phyloP scores from a whole-genome alignment of 2,329 filamentous ascomycete genomes.

The Achaetomium macrosporum region DNA sequence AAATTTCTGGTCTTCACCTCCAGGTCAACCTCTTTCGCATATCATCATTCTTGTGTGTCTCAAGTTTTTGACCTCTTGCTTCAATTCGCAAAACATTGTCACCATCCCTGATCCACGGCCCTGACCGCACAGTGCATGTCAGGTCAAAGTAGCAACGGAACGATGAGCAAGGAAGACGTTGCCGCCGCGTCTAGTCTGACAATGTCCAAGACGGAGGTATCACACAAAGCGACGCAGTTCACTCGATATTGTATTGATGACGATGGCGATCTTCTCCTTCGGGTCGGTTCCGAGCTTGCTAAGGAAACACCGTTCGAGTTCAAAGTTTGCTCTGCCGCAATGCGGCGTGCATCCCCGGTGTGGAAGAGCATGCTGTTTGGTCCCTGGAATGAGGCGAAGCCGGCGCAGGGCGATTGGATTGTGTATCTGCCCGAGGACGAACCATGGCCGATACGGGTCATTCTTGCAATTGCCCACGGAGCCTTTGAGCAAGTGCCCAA shows the following conservation, averaged over 20 bases:
- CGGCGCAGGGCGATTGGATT: not conserved
- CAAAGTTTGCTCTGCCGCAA: conserved; percentile 5
- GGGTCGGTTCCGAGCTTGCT: not conserved
- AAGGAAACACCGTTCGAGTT: not conserved
- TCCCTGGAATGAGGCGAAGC: conserved; percentile 2
- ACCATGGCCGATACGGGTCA: not conserved
- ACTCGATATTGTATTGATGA: not conserved
- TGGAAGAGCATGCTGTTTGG: conserved; percentile 12
- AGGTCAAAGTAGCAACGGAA: too few relatives aligned
- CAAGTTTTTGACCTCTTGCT: too few relatives aligned
- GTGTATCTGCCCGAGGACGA: not conserved
- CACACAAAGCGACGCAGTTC: too few relatives aligned
- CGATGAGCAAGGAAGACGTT: too few relatives aligned
- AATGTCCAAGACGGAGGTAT: too few relatives aligned
- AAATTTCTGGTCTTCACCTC: too few relatives aligned
- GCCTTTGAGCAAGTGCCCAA: not conserved
- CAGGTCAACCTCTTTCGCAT: too few relatives aligned
- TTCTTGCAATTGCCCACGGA: not conserved
- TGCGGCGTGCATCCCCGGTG: conserved; percentile 3
- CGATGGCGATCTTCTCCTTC: not conserved
- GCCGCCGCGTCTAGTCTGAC: too few relatives aligned
- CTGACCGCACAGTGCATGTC: too few relatives aligned
- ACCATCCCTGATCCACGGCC: too few relatives aligned
- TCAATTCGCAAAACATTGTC: too few relatives aligned
- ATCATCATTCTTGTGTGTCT: too few relatives aligned